phyloP scores from a whole-genome alignment of 139 green algal species.

The Tetraselmis striata region DNA sequence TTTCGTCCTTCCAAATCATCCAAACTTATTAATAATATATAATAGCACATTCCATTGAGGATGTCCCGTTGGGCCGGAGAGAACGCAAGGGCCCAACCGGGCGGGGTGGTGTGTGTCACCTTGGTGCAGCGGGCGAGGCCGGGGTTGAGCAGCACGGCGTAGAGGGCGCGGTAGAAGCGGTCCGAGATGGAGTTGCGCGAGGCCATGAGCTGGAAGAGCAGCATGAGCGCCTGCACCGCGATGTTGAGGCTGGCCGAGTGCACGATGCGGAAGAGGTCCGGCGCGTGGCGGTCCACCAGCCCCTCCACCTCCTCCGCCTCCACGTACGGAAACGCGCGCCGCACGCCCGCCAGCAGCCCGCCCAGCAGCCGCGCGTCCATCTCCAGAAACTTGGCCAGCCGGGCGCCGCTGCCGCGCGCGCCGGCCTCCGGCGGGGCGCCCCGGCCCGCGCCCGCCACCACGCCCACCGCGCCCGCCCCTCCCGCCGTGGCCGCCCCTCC shows the following conservation, averaged over 20 bases:
- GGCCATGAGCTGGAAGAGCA: conserved; percentile 82
- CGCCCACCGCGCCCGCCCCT: neutral
- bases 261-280: conserved; percentile 80
- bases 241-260: conserved; percentile 78
- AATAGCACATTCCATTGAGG: no score
- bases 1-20: no score
- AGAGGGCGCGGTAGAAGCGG: conserved; percentile 88
- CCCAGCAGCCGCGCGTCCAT: conserved; percentile 63
- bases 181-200: conserved; percentile 53
- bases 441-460: neutral
- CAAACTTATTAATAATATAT: no score
- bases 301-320: conserved; percentile 41
- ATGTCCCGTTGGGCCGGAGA: no score
- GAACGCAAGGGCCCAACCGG: no score
- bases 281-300: conserved; percentile 58
- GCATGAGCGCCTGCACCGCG: conserved; percentile 79
- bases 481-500: conserved; percentile 1
- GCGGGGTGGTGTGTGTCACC: no score
- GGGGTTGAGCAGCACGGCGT: conserved; percentile 60
- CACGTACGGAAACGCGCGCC: conserved; percentile 90
- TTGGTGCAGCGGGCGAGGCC: conserved; percentile 11
- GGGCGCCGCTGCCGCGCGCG: neutral
- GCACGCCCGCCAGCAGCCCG: conserved; percentile 78
- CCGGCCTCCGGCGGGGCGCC: neutral
- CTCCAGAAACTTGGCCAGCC: neutral